phyloP scores from a whole-genome alignment of 768 basidiomycete species.

The Candolleomyces efflorescens region DNA sequence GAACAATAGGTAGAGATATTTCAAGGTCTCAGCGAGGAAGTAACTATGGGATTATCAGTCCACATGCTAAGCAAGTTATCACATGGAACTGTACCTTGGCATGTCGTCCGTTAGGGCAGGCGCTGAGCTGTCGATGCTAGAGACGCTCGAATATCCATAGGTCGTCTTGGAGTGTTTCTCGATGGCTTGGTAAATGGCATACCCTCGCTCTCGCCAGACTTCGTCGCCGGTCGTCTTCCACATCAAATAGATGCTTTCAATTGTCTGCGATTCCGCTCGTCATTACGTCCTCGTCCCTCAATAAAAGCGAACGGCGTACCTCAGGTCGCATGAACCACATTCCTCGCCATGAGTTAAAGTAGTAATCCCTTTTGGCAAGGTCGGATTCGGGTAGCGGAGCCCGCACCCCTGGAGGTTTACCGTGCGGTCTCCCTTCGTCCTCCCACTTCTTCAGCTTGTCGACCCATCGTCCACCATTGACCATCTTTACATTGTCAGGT shows the following conservation, averaged over 20 bases:
- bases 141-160: constrained; percentile 44
- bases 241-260: constrained; percentile 51
- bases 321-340: constrained; percentile 46
- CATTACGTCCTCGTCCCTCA: too few species aligned
- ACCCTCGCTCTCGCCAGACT: constrained; percentile 51
- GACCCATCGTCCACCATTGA: constrained; percentile 31
- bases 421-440: constrained; percentile 24
- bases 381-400: constrained; percentile 15
- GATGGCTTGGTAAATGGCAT: constrained; percentile 44
- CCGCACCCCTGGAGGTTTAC: constrained; percentile 19
- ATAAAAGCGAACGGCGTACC: constrained; percentile 24
- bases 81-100: constrained; percentile 40
- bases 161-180: constrained; percentile 40
- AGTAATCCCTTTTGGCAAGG: constrained; percentile 34
- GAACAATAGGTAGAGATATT: constrained; percentile 70
- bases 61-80: neutral
- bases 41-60: constrained; percentile 19
- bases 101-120: constrained; percentile 38
- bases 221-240: constrained; percentile 49
- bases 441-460: constrained; percentile 41
- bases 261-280: constrained; percentile 26
- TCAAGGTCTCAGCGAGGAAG: constrained; percentile 51
- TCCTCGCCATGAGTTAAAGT: constrained; percentile 15
- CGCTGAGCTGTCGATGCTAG: constrained; percentile 28
- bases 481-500: constrained; percentile 48